phyloP scores from a whole-genome alignment of 345 rosid species.

The Clarkia xantiana region DNA sequence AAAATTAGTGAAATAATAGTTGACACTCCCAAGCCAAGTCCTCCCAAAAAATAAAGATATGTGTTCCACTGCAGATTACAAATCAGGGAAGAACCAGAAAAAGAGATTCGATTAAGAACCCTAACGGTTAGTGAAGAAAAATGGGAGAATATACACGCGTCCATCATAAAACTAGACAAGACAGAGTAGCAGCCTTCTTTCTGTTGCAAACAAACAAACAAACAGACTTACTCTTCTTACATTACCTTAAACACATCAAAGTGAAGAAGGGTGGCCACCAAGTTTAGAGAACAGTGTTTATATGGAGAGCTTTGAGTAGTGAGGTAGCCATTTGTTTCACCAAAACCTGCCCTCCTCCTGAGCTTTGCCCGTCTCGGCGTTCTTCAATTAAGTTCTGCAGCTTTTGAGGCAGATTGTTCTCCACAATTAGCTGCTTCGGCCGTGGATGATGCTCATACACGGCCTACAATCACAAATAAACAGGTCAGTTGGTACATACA shows the following conservation, averaged over 20 bases:
- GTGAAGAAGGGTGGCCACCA: not conserved
- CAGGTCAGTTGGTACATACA: not conserved
- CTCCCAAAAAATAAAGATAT: no score
- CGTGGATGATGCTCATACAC: slow-evolving; percentile 98
- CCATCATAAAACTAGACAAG: not conserved
- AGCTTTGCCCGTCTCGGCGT: slow-evolving; percentile 89
- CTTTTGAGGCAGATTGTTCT: slow-evolving; percentile 79
- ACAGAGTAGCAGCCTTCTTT: not conserved
- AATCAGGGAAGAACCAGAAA: not conserved
- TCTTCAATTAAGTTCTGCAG: slow-evolving; percentile 83
- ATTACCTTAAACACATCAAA: slow-evolving; percentile 8
- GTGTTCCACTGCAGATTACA: not conserved
- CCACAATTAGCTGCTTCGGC: slow-evolving; percentile 91
- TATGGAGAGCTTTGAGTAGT: slow-evolving; percentile 85
- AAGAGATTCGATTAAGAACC: no score
- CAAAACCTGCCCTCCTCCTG: slow-evolving; percentile 94
- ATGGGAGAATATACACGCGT: not conserved
- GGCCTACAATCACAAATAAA: slow-evolving; percentile 28
- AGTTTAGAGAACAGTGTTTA: slow-evolving; percentile 66
- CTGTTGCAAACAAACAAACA: no score
- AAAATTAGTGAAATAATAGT: no score
- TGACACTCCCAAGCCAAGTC: no score
- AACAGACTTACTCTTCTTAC: not conserved
- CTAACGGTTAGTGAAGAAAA: no score
- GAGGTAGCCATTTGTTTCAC: slow-evolving; percentile 99